Evolutionary conservation across 768 basidiomycete species (phyloP).

Genomic region (Cystobasidium onofrii): DNA sequence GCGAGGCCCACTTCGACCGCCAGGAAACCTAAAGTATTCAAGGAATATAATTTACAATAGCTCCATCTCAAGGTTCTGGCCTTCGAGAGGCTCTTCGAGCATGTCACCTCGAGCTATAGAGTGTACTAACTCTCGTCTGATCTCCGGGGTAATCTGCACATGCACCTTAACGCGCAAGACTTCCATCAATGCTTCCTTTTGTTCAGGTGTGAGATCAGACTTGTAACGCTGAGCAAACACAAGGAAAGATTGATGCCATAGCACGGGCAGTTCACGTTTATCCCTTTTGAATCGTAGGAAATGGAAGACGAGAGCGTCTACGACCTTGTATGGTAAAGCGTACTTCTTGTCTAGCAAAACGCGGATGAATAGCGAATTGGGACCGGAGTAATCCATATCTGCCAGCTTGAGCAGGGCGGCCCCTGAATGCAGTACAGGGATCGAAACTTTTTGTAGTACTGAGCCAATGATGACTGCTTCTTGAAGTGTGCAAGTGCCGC

Average conservation of each 20-base stretch:
- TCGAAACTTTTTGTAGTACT: conserved; percentile 76
- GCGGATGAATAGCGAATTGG: conserved; percentile 93
- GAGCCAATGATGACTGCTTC: conserved; percentile 92
- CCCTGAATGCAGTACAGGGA: conserved; percentile 93
- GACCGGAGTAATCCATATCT: conserved; percentile 91
- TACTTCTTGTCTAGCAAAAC: conserved; percentile 96
- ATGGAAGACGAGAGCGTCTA: conserved; percentile 95
- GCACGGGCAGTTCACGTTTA: conserved; percentile 75
- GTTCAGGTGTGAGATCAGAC: conserved; percentile 86
- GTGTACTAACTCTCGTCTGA: conserved; percentile 78
- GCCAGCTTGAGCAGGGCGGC: conserved; percentile 87
- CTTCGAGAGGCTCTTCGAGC: conserved; percentile 54
- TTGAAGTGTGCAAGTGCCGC: conserved; percentile 70
- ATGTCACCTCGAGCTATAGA: conserved; percentile 79
- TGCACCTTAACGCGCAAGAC: conserved; percentile 80
- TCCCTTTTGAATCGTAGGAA: conserved; percentile 89
- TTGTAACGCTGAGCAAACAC: conserved; percentile 95
- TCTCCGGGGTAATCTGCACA: conserved; percentile 76
- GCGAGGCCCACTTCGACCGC: too few species aligned
- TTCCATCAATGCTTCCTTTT: conserved; percentile 93
- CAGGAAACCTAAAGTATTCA: too few species aligned
- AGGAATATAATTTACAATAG: not conserved
- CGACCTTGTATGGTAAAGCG: conserved; percentile 92
- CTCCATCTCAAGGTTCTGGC: conserved; percentile 48
- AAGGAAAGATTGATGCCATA: conserved; percentile 95